phyloP scores from a whole-genome alignment of 371 early-diverging fungal species.

The Mucor circinelloides region DNA sequence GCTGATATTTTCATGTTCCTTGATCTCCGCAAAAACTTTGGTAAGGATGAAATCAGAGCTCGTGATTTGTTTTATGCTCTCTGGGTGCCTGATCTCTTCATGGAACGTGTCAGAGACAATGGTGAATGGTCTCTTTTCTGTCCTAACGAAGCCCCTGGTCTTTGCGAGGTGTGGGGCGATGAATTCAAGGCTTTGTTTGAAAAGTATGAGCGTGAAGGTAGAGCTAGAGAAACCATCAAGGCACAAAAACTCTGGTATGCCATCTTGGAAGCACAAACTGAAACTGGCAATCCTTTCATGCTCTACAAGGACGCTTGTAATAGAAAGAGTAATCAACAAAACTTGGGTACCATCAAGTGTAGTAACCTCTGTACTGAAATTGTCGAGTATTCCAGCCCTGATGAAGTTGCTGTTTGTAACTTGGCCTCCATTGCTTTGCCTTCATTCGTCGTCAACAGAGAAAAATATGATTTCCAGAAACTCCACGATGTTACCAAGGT shows the following conservation, averaged over 20 bases:
- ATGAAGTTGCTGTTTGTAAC: conserved; percentile 99
- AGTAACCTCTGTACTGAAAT: conserved; percentile 90
- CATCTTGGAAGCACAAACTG: conserved; percentile 93
- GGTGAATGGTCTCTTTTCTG: conserved; percentile 96
- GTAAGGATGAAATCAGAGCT: conserved; percentile 94
- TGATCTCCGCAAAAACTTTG: conserved; percentile 93
- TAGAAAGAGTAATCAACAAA: conserved; percentile 95
- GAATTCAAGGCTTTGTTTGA: conserved; percentile 84
- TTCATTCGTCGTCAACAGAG: conserved; percentile 72
- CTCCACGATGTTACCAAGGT: conserved; percentile 76
- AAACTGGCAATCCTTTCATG: conserved; percentile 98
- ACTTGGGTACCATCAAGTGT: conserved; percentile 96
- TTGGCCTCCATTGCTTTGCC: conserved; percentile 96
- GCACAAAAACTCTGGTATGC: conserved; percentile 97
- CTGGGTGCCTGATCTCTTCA: conserved; percentile 97
- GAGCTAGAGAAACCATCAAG: conserved; percentile 79
- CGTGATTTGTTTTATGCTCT: conserved; percentile 94
- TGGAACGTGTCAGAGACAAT: conserved; percentile 90
- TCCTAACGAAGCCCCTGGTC: conserved; percentile 88
- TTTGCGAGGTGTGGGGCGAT: conserved; percentile 89
- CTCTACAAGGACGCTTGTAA: conserved; percentile 97
- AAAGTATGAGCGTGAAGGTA: conserved; percentile 81
- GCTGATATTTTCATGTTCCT: conserved; percentile 93
- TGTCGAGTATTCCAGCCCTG: conserved; percentile 93
- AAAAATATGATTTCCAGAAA: conserved; percentile 55